Base-by-base conservation (phyloP, 352 stramenopile species). In the Vaucheria bursata region DNA sequence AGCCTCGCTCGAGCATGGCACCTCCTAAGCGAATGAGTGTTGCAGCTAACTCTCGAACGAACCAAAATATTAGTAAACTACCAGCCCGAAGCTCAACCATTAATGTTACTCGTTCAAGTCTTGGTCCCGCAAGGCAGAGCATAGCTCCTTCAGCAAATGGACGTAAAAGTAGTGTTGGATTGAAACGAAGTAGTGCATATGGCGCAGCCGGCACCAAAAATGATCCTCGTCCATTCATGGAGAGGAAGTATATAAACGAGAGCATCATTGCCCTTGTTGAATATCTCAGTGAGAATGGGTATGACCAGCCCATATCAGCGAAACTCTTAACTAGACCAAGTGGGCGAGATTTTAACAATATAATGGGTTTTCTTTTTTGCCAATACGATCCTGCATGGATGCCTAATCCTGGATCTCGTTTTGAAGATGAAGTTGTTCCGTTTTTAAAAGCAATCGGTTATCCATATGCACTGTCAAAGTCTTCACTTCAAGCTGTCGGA, bases 291-390 rank as follows among this genome's bases (percentile, higher is more conserved):
- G 87, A 92, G 2, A 89, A 89, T 66, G 88, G 91, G 49, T 98
- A 96, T 85, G 90, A 96, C 83, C 87, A 97, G 77, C 86, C 89
- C 7, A 85, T 99, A 65, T 90, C 88, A 0, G 87, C 87, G 1
- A 96, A 97, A 75, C 89, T 94, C 50, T 86, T 98, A 18, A 89
- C 89, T 18, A 88, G 91, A 0, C 94, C 95, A 1, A 97, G 93
- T 12, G 94, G 94, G 45, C 97, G 97, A 77, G 95, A 99, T 80
- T 99, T 99, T 81, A 89, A 89, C 77, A 93, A 97, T 80, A 97
- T 99, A 74, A 88, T 98, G 71, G 89, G 91, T 29, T 99, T 99
- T 79, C 85, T 99, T 35, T 95, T 99, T 73, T 87, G 91, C 6
- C 86, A 93, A 59, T 69, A 81, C 37, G 71, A 75, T 31, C 73